A percentile compares a stretch with the other conserved stretches of the same genome.
phyloP scores from a whole-genome alignment of 2,329 filamentous ascomycete species.

The Microdochium bolleyi region DNA sequence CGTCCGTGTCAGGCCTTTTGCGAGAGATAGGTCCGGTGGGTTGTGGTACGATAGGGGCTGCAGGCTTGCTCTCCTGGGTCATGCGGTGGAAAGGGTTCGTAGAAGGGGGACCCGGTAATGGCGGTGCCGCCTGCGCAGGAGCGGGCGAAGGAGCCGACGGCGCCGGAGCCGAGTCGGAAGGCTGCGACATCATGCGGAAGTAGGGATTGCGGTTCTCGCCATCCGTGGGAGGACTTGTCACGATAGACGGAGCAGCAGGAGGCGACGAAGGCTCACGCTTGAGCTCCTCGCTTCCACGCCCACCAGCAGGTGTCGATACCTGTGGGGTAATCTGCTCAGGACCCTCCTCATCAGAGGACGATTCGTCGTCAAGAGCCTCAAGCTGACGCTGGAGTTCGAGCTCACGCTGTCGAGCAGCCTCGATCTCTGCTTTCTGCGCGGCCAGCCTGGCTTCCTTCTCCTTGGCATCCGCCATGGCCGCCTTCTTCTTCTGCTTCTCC shows the following conservation, averaged over 20 bases:
- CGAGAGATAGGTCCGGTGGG: conserved; percentile 45
- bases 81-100: conserved; percentile 96
- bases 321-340: conserved; percentile 61
- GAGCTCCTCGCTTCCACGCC: conserved; percentile 43
- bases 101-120: conserved; percentile 50
- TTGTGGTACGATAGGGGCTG: conserved; percentile 27
- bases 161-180: conserved; percentile 44
- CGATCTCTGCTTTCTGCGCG: conserved; percentile 82
- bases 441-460: conserved; percentile 82
- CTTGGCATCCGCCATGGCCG: conserved; percentile 75
- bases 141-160: conserved; percentile 27
- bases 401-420: conserved; percentile 83
- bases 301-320: conserved; percentile 48
- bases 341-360: conserved; percentile 74
- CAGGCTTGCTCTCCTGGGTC: conserved; percentile 52
- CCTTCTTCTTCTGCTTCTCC: conserved; percentile 88
- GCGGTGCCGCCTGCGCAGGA: conserved; percentile 31
- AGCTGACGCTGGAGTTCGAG: conserved; percentile 83
- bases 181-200: conserved; percentile 78
- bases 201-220: conserved; percentile 90
- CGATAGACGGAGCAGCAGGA: conserved; percentile 37
- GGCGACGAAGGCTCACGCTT: conserved; percentile 45
- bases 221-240: conserved; percentile 42
- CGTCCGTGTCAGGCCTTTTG: conserved; percentile 42
- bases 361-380: conserved; percentile 66